These are phyloP conservation scores for Clonostachys rhizophaga DNA, from an alignment of 2,329 filamentous ascomycete species.

Conservation along the genomic window DNA sequence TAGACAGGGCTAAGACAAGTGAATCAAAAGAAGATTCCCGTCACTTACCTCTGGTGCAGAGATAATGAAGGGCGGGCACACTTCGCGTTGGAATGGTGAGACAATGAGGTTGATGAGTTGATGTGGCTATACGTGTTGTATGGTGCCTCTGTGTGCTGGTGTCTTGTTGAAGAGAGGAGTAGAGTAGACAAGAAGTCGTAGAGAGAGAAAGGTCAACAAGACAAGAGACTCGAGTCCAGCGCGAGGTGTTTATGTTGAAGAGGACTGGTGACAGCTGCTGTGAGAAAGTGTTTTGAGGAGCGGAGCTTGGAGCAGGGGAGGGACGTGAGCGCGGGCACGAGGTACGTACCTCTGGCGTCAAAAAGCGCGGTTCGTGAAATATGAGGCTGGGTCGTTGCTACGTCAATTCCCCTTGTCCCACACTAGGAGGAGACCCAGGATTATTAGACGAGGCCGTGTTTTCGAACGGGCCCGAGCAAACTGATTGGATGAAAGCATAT, in stretches of 20 bases:
- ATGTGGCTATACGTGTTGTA: background rate
- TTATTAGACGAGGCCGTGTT: too few species aligned
- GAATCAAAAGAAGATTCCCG: too few species aligned
- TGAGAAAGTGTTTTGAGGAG: conserved; percentile 9
- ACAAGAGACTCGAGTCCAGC: conserved; percentile 6
- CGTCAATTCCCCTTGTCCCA: too few species aligned
- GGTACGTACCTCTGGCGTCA: background rate
- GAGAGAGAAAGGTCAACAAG: conserved; percentile 1
- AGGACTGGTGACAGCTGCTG: conserved; percentile 5
- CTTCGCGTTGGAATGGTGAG: too few species aligned
- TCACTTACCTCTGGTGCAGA: background rate
- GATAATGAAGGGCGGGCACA: background rate
- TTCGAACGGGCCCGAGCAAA: background rate
- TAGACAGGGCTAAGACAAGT: too few species aligned
- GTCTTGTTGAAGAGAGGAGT: background rate
- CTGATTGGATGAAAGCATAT: background rate
- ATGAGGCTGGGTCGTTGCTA: background rate
- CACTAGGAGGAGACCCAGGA: too few species aligned
- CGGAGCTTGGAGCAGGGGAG: conserved; percentile 5
- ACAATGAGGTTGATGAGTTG: background rate
- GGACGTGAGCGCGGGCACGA: conserved; percentile 1
- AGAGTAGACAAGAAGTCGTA: background rate
- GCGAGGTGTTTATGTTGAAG: conserved; percentile 7
- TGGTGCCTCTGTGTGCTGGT: background rate
- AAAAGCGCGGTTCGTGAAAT: background rate